Evolutionary conservation across 2,329 filamentous ascomycete genomes (phyloP).

Genomic region (Aspergillus sp.): DNA sequence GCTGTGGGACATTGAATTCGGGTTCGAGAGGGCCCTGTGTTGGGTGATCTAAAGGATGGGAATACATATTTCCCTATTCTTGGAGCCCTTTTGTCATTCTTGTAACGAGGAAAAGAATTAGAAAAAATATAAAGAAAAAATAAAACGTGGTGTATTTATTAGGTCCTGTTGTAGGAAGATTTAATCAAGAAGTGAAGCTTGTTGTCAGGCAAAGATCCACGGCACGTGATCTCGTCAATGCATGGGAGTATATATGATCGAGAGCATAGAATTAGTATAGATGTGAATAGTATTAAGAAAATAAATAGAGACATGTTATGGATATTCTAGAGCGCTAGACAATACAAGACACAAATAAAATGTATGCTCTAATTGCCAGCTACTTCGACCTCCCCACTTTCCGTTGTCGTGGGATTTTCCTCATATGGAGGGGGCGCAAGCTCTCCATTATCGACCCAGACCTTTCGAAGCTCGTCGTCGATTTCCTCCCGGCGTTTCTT

Average conservation of each 20-base stretch:
- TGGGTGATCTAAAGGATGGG: neutral
- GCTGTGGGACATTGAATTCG: conserved; percentile 3
- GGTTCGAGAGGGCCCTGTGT: neutral
- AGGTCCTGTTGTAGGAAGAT: neutral
- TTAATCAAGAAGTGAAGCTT: neutral
- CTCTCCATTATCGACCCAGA: conserved; percentile 55
- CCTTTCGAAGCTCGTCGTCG: conserved; percentile 71
- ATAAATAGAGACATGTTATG: neutral
- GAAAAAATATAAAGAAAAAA: neutral
- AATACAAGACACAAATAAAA: neutral
- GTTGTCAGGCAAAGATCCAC: neutral
- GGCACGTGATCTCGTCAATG: neutral
- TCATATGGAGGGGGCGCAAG: conserved; percentile 38
- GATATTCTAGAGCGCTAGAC: neutral
- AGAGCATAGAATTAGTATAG: neutral
- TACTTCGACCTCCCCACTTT: conserved; percentile 16
- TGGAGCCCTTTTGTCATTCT: neutral
- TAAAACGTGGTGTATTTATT: neutral
- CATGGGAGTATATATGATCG: neutral
- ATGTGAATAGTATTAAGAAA: neutral
- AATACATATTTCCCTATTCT: conserved; percentile 1
- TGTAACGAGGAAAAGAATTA: neutral
- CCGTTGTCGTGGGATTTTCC: conserved; percentile 14
- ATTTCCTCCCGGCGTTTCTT: conserved; percentile 76
- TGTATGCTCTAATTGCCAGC: neutral